Conservation (phyloP, 2,329 filamentous ascomycete genomes). For the Stylonectria norvegica region DNA sequence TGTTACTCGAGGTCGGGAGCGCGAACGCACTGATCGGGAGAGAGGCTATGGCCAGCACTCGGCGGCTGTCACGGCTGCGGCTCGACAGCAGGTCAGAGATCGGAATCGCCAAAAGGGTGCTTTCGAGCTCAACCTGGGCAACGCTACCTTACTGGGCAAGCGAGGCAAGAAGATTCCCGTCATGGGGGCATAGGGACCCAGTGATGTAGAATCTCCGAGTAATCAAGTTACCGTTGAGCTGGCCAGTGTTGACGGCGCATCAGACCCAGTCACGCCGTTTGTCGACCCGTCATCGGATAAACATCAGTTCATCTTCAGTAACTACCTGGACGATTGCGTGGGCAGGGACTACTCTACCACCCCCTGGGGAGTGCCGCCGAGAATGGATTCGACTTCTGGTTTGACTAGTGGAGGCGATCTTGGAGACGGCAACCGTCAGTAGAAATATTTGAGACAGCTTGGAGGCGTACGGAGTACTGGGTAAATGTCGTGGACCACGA, state of each 20-base stretch:
- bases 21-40: constrained; percentile 33
- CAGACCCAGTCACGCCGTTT: constrained; percentile 8
- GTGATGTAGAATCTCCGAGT: constrained; percentile 7
- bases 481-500: constrained; percentile 14
- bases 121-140: constrained; percentile 90
- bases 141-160: constrained; percentile 82
- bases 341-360: background rate
- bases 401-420: constrained; percentile 1
- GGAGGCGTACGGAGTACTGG: constrained; percentile 27
- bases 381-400: background rate
- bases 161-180: constrained; percentile 53
- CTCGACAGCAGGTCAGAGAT: constrained; percentile 71
- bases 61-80: constrained; percentile 76
- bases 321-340: too few species aligned
- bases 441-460: constrained; percentile 15
- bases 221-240: constrained; percentile 6
- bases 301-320: constrained; percentile 16
- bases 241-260: constrained; percentile 14
- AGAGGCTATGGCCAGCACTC: constrained; percentile 88
- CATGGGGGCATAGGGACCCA: constrained; percentile 35
- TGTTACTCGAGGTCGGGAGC: constrained; percentile 32
- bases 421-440: constrained; percentile 1
- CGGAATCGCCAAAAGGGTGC: constrained; percentile 69
- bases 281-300: constrained; percentile 14
- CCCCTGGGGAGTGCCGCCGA: too few species aligned